Percentiles rank a stretch among this genome's conserved stretches.
Evolutionary conservation across 305 asterid species (phyloP).

Genomic region (Solanum hybrid): DNA sequence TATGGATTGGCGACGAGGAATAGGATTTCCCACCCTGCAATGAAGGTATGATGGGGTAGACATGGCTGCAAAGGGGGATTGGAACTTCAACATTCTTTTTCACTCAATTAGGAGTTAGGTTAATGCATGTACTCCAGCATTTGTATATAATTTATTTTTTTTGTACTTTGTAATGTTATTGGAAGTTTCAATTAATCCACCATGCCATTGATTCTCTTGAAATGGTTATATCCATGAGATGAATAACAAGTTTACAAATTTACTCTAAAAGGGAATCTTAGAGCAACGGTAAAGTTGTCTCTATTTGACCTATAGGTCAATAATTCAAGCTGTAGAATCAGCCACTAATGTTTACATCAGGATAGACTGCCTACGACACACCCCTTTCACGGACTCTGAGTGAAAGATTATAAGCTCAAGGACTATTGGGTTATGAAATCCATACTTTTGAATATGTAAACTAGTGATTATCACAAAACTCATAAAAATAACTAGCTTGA

Average conservation of each 20-base stretch:
- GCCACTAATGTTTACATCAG: not conserved
- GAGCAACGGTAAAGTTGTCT: not conserved
- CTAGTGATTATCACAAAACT: not conserved
- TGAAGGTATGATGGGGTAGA: not conserved
- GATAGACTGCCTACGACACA: not conserved
- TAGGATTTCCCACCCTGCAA: constrained; percentile 17
- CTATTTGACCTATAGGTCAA: not conserved
- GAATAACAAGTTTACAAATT: not conserved
- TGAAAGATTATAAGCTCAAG: not conserved
- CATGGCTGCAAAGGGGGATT: not conserved
- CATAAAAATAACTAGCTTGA: not conserved
- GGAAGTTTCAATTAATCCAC: not conserved
- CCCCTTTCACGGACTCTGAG: not conserved
- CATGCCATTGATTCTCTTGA: not conserved
- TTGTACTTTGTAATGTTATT: not conserved
- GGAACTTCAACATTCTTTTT: not conserved
- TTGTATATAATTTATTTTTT: not conserved
- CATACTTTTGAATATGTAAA: not conserved
- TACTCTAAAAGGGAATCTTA: not conserved
- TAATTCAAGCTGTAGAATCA: not conserved
- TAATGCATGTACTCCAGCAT: not conserved
- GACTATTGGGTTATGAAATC: not conserved
- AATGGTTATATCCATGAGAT: not conserved
- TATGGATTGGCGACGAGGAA: constrained; percentile 64
- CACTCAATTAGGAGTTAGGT: not conserved